Evolutionary conservation across 2,329 filamentous ascomycete genomes (phyloP).

Genomic region (Fusarium compactum): DNA sequence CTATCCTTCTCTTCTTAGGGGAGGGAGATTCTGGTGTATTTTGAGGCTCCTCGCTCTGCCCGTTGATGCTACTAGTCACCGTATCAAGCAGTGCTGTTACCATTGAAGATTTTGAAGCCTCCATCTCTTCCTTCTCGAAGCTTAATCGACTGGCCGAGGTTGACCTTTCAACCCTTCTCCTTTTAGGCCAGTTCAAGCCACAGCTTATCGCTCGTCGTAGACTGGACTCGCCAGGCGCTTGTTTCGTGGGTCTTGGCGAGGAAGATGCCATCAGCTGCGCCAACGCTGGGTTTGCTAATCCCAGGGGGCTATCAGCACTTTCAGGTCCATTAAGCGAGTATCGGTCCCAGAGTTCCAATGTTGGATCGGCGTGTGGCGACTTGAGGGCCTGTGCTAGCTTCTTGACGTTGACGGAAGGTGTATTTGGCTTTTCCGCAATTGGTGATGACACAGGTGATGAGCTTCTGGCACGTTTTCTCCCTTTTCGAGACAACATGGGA

Average conservation of each 20-base stretch:
- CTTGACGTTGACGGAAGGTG: slow-evolving; percentile 67
- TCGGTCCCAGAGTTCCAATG: slow-evolving; percentile 81
- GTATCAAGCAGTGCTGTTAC: slow-evolving; percentile 75
- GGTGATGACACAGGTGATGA: slow-evolving; percentile 81
- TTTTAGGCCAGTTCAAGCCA: slow-evolving; percentile 78
- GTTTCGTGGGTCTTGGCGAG: slow-evolving; percentile 71
- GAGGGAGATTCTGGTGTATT: slow-evolving; percentile 58
- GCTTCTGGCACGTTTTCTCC: slow-evolving; percentile 77
- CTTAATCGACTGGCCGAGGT: slow-evolving; percentile 53
- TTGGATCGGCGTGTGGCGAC: slow-evolving; percentile 78
- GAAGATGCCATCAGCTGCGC: slow-evolving; percentile 77
- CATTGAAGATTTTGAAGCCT: slow-evolving; percentile 67
- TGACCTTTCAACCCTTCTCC: slow-evolving; percentile 68
- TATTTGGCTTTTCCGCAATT: slow-evolving; percentile 58
- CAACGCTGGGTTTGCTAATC: slow-evolving; percentile 67
- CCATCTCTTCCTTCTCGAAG: slow-evolving; percentile 55
- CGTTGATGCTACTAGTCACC: slow-evolving; percentile 67
- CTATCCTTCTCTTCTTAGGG: slow-evolving; percentile 54
- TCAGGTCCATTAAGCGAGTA: slow-evolving; percentile 66
- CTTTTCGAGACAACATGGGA: slow-evolving; percentile 63
- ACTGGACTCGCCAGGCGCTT: slow-evolving; percentile 51
- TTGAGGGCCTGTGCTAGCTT: slow-evolving; percentile 69
- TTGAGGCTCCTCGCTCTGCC: slow-evolving; percentile 51
- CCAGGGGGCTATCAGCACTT: slow-evolving; percentile 58
- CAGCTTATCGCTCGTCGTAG: slow-evolving; percentile 76